phyloP scores from a whole-genome alignment of 768 basidiomycete species.

The Serendipita vermifera region DNA sequence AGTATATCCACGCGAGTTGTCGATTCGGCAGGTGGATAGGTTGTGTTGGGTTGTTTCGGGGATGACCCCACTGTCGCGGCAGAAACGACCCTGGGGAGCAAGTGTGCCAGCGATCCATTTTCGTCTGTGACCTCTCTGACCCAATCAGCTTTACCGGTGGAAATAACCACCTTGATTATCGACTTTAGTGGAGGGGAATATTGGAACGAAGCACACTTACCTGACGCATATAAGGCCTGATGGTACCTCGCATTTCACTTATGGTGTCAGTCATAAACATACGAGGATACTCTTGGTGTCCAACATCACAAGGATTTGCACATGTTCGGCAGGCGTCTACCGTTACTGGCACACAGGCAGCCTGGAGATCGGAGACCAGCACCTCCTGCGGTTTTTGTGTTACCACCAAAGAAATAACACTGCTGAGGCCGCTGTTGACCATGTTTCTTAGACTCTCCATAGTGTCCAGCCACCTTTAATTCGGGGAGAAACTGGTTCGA shows the following conservation, averaged over 20 bases:
- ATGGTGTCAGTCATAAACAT: constrained; percentile 70
- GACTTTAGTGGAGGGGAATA: too few relatives aligned
- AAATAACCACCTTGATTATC: constrained; percentile 86
- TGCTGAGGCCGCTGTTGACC: neutral
- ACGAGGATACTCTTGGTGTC: constrained; percentile 59
- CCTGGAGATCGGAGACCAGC: constrained; percentile 14
- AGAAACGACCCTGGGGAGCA: constrained; percentile 7
- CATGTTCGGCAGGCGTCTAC: constrained; percentile 20
- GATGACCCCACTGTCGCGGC: constrained; percentile 25
- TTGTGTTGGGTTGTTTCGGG: constrained; percentile 21
- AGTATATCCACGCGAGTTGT: constrained; percentile 51
- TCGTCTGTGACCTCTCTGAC: constrained; percentile 62
- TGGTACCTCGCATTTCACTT: constrained; percentile 69
- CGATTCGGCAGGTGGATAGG: constrained; percentile 18
- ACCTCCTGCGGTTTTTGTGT: constrained; percentile 11
- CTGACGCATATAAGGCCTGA: constrained; percentile 75
- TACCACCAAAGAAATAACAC: neutral
- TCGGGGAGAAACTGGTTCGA: too few relatives aligned
- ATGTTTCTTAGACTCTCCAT: neutral
- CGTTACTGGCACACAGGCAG: constrained; percentile 19
- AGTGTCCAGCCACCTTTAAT: too few relatives aligned
- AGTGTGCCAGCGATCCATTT: constrained; percentile 53
- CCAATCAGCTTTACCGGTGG: constrained; percentile 90
- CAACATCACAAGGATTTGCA: constrained; percentile 30
- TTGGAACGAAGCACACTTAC: too few relatives aligned